These are phyloP conservation scores for Dendrobium huoshanense DNA, from an alignment of 106 monocot species.

Conservation along the genomic window DNA sequence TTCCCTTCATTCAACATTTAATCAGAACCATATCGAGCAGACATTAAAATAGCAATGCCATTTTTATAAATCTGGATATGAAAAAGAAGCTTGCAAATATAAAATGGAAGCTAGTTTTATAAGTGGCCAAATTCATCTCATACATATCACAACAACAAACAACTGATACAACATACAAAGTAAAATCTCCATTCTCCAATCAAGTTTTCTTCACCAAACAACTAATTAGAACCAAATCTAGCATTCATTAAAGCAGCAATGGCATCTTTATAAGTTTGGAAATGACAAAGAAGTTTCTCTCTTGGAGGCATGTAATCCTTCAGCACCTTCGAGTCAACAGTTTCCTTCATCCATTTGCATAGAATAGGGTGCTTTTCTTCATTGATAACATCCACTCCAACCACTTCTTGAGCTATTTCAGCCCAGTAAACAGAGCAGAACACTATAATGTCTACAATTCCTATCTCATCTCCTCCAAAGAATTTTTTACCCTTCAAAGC, in stretches of 20 bases:
- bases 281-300: background rate
- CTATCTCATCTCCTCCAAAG: constrained; percentile 8
- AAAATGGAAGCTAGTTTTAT: too few relatives aligned
- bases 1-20: too few relatives aligned
- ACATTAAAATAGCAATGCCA: too few relatives aligned
- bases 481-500: constrained; percentile 6
- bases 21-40: too few relatives aligned
- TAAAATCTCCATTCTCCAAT: too few relatives aligned
- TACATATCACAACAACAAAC: too few relatives aligned
- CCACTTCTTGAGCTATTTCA: constrained; percentile 6
- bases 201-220: too few relatives aligned
- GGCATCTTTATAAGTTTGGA: background rate
- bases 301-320: constrained; percentile 3
- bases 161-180: too few relatives aligned
- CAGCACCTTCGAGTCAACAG: background rate
- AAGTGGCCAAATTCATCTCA: too few relatives aligned
- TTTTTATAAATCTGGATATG: too few relatives aligned
- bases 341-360: constrained; percentile 9
- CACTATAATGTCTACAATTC: constrained; percentile 3
- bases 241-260: background rate
- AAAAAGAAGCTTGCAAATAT: too few relatives aligned
- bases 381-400: background rate
- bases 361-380: background rate
- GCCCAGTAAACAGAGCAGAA: constrained; percentile 4
- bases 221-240: background rate